phyloP scores from a whole-genome alignment of 768 basidiomycete genomes.

The Amanita jacksonii region DNA sequence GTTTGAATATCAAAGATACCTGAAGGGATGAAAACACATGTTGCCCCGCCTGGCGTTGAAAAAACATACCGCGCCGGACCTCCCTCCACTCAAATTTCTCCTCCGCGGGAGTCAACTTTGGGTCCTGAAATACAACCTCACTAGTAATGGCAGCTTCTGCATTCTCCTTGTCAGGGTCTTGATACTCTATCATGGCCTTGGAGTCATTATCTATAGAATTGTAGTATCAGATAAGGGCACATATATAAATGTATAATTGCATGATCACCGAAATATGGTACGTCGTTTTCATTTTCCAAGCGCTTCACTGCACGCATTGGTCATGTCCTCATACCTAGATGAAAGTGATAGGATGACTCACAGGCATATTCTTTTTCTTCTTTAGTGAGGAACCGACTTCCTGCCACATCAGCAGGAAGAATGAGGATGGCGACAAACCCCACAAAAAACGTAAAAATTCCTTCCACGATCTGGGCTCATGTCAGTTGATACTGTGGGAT shows the following conservation, averaged over 20 bases:
- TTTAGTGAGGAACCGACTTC: slow-evolving; percentile 42
- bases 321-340: too few relatives aligned
- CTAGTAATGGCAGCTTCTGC: background rate
- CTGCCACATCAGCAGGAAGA: slow-evolving; percentile 38
- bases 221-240: too few relatives aligned
- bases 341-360: slow-evolving; percentile 24
- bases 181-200: too few relatives aligned
- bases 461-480: slow-evolving; percentile 44
- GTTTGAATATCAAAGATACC: slow-evolving; percentile 46
- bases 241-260: too few relatives aligned
- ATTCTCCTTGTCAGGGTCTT: too few relatives aligned
- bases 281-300: too few relatives aligned
- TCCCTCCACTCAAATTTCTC: slow-evolving; percentile 51
- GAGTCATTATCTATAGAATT: too few relatives aligned
- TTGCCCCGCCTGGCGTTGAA: background rate
- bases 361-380: slow-evolving; percentile 48
- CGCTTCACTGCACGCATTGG: too few relatives aligned
- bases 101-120: background rate
- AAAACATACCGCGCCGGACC: slow-evolving; percentile 35
- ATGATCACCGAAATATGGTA: too few relatives aligned
- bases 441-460: slow-evolving; percentile 41
- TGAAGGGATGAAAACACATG: slow-evolving; percentile 13
- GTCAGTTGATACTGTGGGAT: slow-evolving; percentile 1
- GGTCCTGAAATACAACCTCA: background rate
- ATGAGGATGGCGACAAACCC: slow-evolving; percentile 30